Evolutionary conservation across 2,329 filamentous ascomycete genomes (phyloP), one percentile per base, ranked within the genome.

Genomic region (Neopestalotiopsis rosae): DNA sequence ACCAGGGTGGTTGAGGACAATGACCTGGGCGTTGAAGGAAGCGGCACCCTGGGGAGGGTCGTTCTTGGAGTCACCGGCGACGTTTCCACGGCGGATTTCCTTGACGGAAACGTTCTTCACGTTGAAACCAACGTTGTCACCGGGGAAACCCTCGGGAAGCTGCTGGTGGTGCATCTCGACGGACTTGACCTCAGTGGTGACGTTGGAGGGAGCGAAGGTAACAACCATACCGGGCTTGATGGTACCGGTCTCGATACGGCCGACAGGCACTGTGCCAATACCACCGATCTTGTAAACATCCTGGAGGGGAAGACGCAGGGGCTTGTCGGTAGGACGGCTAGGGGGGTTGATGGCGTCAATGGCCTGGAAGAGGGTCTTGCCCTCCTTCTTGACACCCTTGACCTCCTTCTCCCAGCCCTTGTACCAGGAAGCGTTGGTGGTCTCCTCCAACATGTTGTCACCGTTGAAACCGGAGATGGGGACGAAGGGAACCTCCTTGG

Each of bases 71-170:
- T 99, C 96, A 94, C 94, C 94, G 81, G 93, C 93, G 80, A 99
- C 96, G 92, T 99, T 98, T 83, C 96, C 96, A 97, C 96, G 96
- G 88, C 96, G 96, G 83, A 99, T 97, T 86, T 99, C 96, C 95
- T 99, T 99, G 89, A 99, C 96, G 86, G 96, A 98, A 82, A 99
- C 96, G 96, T 99, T 99, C 95, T 99, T 99, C 89, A 99, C 95
- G 94, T 99, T 99, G 95, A 99, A 99, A 81, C 96, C 96, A 85
- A 99, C 96, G 90, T 99, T 99, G 94, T 99, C 96, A 92, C 96
- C 96, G 82, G 96, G 96, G 77, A 93, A 82, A 93, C 96, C 96
- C 91, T 97, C 92, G 76, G 84, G 72, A 79, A 99, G 95, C 92
- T 98, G 95, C 90, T 98, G 94, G 94, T 98, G 95, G 92, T 98